Conservation (phyloP, 495 filamentous ascomycete species). For the Umbilicaria muhlenbergii region DNA sequence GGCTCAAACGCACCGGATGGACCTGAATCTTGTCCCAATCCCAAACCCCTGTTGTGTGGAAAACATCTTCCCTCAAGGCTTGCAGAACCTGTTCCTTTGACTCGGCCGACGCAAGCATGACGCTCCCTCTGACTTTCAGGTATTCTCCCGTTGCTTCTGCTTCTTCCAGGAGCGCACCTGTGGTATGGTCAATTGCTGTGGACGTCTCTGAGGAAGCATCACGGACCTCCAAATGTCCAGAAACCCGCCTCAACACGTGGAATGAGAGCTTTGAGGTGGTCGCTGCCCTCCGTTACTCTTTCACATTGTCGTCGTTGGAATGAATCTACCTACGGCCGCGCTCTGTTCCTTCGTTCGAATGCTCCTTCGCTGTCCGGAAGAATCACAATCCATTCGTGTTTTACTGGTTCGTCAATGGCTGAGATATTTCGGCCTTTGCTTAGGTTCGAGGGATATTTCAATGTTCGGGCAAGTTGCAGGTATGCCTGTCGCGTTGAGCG, state of each 20-base stretch:
- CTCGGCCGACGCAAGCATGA: slow-evolving; percentile 51
- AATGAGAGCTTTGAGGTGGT: slow-evolving; percentile 39
- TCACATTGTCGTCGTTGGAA: not conserved
- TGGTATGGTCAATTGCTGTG: too few species aligned
- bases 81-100: slow-evolving; percentile 54
- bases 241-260: slow-evolving; percentile 27
- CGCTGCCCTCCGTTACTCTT: slow-evolving; percentile 17
- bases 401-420: slow-evolving; percentile 22
- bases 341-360: slow-evolving; percentile 52
- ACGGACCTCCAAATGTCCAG: slow-evolving; percentile 41
- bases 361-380: slow-evolving; percentile 58
- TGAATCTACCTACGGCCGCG: slow-evolving; percentile 44
- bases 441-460: too few species aligned
- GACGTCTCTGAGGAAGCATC: not conserved
- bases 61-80: slow-evolving; percentile 55
- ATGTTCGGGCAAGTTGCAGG: too few species aligned
- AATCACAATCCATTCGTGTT: slow-evolving; percentile 75
- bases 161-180: slow-evolving; percentile 57
- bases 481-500: too few species aligned
- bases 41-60: slow-evolving; percentile 59
- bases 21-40: slow-evolving; percentile 58
- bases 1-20: slow-evolving; percentile 23
- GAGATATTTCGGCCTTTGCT: not conserved
- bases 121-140: slow-evolving; percentile 64
- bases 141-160: slow-evolving; percentile 21